These are phyloP conservation scores for Cryptosporidium canis DNA, from an alignment of 169 alveolate species.

Conservation along the genomic window DNA sequence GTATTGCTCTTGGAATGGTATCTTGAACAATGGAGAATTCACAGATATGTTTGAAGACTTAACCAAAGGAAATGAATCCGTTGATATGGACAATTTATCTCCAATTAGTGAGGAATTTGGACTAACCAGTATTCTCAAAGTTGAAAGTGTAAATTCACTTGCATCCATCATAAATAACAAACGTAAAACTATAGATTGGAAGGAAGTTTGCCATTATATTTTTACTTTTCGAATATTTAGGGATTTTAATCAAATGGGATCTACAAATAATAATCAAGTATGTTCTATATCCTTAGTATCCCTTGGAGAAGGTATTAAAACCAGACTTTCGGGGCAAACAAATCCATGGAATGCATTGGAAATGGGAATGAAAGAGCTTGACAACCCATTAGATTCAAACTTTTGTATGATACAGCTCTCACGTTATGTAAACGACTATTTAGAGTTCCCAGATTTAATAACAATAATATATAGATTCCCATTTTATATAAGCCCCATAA, in stretches of 20 bases:
- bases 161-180: slow-evolving; percentile 18
- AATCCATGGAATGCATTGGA: slow-evolving; percentile 65
- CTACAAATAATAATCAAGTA: not conserved
- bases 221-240: slow-evolving; percentile 37
- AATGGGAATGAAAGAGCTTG: not conserved
- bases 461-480: slow-evolving; percentile 55
- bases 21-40: slow-evolving; percentile 35
- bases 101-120: slow-evolving; percentile 47
- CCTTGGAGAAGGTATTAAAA: slow-evolving; percentile 61
- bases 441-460: slow-evolving; percentile 23
- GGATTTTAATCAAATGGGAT: not conserved
- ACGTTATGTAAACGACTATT: not conserved
- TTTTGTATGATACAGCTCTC: slow-evolving; percentile 13
- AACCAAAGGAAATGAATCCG: not conserved
- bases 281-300: slow-evolving; percentile 48
- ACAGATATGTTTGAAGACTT: slow-evolving; percentile 45
- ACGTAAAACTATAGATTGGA: slow-evolving; percentile 33
- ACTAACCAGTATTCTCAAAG: not conserved
- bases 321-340: slow-evolving; percentile 68
- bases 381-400: not conserved
- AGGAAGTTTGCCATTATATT: slow-evolving; percentile 17
- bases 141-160: slow-evolving; percentile 44
- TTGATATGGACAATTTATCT: slow-evolving; percentile 37
- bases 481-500: slow-evolving; percentile 1
- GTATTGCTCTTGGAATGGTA: slow-evolving; percentile 55